Conservation (phyloP, 1,284 basidiomycete species). For the Sphaerobolus stellatus region DNA sequence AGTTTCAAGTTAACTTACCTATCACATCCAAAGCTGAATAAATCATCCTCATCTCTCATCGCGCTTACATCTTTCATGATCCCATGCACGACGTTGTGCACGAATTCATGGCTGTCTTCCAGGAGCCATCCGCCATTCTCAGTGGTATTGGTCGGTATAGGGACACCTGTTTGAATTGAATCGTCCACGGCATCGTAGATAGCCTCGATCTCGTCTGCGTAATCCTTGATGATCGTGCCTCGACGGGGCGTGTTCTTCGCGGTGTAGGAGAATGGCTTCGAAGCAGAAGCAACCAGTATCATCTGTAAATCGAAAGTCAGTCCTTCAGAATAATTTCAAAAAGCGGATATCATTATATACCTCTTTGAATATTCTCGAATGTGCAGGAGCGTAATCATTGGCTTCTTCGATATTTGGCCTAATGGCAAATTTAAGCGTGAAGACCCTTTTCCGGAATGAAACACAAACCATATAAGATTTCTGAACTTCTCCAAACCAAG, state of each 20-base stretch:
- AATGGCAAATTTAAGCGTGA: no score
- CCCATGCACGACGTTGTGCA: conserved; percentile 14
- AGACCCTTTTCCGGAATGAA: no score
- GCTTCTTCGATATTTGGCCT: conserved; percentile 41
- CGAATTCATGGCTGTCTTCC: conserved; percentile 6
- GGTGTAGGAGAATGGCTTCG: conserved; percentile 27
- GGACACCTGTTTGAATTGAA: conserved; percentile 9
- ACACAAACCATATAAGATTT: conserved; percentile 35
- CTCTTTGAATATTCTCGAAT: conserved; percentile 28
- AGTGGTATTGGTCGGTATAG: conserved; percentile 5
- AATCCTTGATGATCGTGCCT: neutral
- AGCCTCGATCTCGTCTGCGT: neutral
- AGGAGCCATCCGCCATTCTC: conserved; percentile 11
- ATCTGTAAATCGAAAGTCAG: conserved; percentile 3
- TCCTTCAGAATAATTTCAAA: neutral
- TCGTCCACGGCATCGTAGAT: conserved; percentile 21
- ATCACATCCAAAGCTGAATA: conserved; percentile 44
- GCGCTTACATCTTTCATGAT: conserved; percentile 10
- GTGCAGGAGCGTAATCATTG: conserved; percentile 37
- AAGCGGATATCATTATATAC: conserved; percentile 11
- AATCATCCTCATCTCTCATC: conserved; percentile 31
- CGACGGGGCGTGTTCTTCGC: conserved; percentile 35
- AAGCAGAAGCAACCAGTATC: conserved; percentile 7
- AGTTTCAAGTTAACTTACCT: conserved; percentile 28
- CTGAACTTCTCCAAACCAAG: conserved; percentile 28